Percentiles rank a stretch among this genome's conserved stretches.
These are phyloP conservation scores for Blastobotrys raffinosifermentans DNA, from an alignment of 1,139 yeast species.

Conservation along the genomic window DNA sequence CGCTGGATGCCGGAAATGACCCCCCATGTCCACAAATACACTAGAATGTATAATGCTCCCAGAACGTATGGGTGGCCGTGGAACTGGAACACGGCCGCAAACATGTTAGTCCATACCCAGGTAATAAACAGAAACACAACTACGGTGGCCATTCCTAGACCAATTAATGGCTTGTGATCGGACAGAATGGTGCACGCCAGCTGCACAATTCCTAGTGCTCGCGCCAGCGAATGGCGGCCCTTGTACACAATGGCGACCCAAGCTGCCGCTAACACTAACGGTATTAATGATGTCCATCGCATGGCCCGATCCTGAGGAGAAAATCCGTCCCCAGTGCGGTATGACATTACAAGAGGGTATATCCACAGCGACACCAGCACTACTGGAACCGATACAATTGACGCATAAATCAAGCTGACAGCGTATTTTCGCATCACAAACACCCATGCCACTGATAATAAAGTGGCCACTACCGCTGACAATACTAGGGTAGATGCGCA, in stretches of 20 bases:
- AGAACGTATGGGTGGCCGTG: slow-evolving; percentile 35
- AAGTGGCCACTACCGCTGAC: slow-evolving; percentile 29
- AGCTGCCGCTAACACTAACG: slow-evolving; percentile 27
- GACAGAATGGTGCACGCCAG: slow-evolving; percentile 33
- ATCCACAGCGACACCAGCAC: slow-evolving; percentile 26
- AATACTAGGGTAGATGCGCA: slow-evolving; percentile 27
- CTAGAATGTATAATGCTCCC: slow-evolving; percentile 34
- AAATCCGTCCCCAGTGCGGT: slow-evolving; percentile 30
- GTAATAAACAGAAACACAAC: slow-evolving; percentile 29
- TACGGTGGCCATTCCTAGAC: slow-evolving; percentile 29
- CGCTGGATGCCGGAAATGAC: slow-evolving; percentile 36
- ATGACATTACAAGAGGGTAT: slow-evolving; percentile 33
- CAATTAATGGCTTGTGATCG: slow-evolving; percentile 29
- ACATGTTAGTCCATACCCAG: slow-evolving; percentile 34
- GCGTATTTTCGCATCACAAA: slow-evolving; percentile 29
- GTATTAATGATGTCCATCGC: slow-evolving; percentile 34
- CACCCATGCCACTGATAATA: slow-evolving; percentile 34
- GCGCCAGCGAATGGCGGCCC: slow-evolving; percentile 29
- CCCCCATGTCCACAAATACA: slow-evolving; percentile 42
- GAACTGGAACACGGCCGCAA: slow-evolving; percentile 34
- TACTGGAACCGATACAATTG: slow-evolving; percentile 34
- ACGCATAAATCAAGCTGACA: slow-evolving; percentile 30
- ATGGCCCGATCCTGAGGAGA: slow-evolving; percentile 34
- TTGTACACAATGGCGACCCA: slow-evolving; percentile 34
- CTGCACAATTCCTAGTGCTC: slow-evolving; percentile 35